These are phyloP conservation scores for Phaffia australis DNA, from an alignment of 768 basidiomycete genomes.

Conservation along the genomic window DNA sequence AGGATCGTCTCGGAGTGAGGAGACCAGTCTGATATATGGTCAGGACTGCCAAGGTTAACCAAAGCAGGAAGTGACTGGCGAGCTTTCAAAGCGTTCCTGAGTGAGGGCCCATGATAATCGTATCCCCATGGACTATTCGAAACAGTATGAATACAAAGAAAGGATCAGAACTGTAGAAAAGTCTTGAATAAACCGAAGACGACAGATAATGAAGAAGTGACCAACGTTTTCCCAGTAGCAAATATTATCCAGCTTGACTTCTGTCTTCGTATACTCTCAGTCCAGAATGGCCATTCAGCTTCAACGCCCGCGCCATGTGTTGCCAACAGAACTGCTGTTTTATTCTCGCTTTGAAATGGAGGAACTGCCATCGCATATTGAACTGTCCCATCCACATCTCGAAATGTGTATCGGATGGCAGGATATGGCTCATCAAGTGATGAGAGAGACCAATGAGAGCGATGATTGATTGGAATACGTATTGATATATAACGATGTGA, in stretches of 20 bases:
- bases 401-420: slow-evolving; percentile 8
- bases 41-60: slow-evolving; percentile 34
- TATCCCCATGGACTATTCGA: slow-evolving; percentile 56
- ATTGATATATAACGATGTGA: not conserved
- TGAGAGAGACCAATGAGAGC: slow-evolving; percentile 5
- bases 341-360: slow-evolving; percentile 28
- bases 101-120: slow-evolving; percentile 84
- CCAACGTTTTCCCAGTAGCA: slow-evolving; percentile 61
- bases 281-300: slow-evolving; percentile 51
- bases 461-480: not conserved
- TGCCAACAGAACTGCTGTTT: slow-evolving; percentile 46
- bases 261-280: slow-evolving; percentile 44
- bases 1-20: slow-evolving; percentile 43
- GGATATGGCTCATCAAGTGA: not conserved
- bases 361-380: slow-evolving; percentile 31
- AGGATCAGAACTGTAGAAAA: not conserved
- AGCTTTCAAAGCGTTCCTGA: slow-evolving; percentile 55
- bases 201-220: not conserved
- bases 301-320: slow-evolving; percentile 74
- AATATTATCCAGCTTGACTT: slow-evolving; percentile 60
- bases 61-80: slow-evolving; percentile 51
- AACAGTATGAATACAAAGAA: not conserved
- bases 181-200: not conserved
- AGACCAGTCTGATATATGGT: slow-evolving; percentile 33
- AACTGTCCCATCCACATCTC: slow-evolving; percentile 13